phyloP scores from a whole-genome alignment of 805 yeast species.

The Maudiozyma barnettii region DNA sequence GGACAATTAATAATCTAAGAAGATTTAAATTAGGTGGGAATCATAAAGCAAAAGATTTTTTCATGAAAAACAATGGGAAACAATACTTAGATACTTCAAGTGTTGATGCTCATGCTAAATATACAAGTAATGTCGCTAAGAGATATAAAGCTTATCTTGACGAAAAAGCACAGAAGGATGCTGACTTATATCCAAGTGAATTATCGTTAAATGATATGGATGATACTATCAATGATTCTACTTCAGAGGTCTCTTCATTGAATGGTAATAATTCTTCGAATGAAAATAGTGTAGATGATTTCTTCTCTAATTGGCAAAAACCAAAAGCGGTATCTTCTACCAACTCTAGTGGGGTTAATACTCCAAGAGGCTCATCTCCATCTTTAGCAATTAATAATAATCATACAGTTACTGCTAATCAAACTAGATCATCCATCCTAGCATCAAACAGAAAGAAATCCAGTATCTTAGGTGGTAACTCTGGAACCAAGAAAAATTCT shows the following conservation, averaged over 20 bases:
- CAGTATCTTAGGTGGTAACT: slow-evolving; percentile 5
- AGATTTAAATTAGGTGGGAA: slow-evolving; percentile 93
- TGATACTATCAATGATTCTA: slow-evolving; percentile 17
- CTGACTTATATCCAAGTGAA: slow-evolving; percentile 58
- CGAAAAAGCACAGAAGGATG: slow-evolving; percentile 57
- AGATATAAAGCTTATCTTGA: slow-evolving; percentile 75
- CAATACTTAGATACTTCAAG: slow-evolving; percentile 41
- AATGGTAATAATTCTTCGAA: slow-evolving; percentile 23
- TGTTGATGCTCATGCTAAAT: slow-evolving; percentile 64
- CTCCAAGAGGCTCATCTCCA: slow-evolving; percentile 1
- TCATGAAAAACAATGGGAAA: slow-evolving; percentile 77
- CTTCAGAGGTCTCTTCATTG: slow-evolving; percentile 22
- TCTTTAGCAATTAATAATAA: background rate
- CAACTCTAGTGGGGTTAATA: slow-evolving; percentile 13
- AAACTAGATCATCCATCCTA: slow-evolving; percentile 9
- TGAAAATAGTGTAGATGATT: slow-evolving; percentile 60
- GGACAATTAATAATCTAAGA: slow-evolving; percentile 86
- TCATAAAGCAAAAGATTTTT: slow-evolving; percentile 72
- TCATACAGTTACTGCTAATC: background rate
- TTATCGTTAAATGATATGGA: slow-evolving; percentile 39
- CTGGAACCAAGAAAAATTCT: slow-evolving; percentile 32
- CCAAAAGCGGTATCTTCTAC: slow-evolving; percentile 38
- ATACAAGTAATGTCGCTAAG: slow-evolving; percentile 69
- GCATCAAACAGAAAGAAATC: slow-evolving; percentile 23
- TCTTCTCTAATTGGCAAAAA: slow-evolving; percentile 86